Base-by-base conservation (phyloP, 2,329 filamentous ascomycete genomes). In the Ascochyta koolunga region DNA sequence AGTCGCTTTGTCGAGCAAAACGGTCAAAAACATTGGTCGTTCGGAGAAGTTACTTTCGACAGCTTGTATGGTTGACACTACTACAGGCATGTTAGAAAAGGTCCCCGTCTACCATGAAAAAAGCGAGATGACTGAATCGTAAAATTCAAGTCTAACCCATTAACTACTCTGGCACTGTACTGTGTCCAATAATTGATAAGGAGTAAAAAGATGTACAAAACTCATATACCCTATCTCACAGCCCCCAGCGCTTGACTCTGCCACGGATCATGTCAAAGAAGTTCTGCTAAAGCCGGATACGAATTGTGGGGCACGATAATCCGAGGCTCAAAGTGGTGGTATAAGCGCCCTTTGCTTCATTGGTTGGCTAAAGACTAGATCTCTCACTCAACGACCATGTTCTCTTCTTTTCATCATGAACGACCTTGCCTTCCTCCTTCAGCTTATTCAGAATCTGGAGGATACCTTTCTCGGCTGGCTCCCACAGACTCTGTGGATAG, bases 371-470 rank as follows among this genome's bases (percentile, higher is more conserved):
- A 9, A 75, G 61, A 46, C 66, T 63, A 36, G 73, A 58, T 58
- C 74, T 75, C 19, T 56, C 60, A 52, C 52, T 67, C 50, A 75
- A 45, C n/a, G 55, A 50, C 75, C 75, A 79, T 18, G 51, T 73
- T 37, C 67, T 70, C 38, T 59, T 62, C 29, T 59, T 68, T 43
- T 71, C 69, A 46, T 66, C 61, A 54, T 73, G 58, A 31, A 70
- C 67, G 4, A 89, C 89, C 68, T 81, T 89, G 2, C 87, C 90
- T 65, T 98, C 95, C 11, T 76, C 78, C 71, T 86, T 78, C 61
- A 99, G 77, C 79, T 98, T 98, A 52, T 80, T 77, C 60, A 99
- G 74, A 49, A 98, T 89, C 77, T 93, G 89, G 58, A 87, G 57
- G 6, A 97, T 80, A 1, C 93, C 92, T 35, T 83, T 81, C 58